phyloP scores from a whole-genome alignment of 1,139 yeast species.

The Saccharomyces uvarum region DNA sequence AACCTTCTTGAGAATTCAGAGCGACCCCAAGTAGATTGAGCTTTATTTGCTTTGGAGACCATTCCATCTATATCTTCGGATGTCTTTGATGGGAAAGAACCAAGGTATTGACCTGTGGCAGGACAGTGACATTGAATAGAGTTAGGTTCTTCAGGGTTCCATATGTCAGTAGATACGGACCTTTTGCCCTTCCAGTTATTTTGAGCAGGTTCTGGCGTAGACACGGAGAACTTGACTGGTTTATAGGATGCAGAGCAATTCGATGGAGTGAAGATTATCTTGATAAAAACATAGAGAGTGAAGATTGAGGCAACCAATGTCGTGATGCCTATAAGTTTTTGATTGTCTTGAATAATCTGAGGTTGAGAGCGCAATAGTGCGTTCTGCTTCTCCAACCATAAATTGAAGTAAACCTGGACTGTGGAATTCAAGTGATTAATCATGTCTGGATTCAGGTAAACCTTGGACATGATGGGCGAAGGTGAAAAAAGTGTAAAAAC shows the following conservation, averaged over 20 bases:
- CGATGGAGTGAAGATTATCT: slow-evolving; percentile 13
- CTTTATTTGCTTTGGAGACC: slow-evolving; percentile 48
- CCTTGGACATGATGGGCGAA: slow-evolving; percentile 15
- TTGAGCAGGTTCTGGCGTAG: slow-evolving; percentile 74
- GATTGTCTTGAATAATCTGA: slow-evolving; percentile 12
- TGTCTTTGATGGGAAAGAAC: slow-evolving; percentile 56
- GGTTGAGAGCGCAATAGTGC: slow-evolving; percentile 13
- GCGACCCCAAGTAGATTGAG: slow-evolving; percentile 50
- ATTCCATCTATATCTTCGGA: slow-evolving; percentile 61
- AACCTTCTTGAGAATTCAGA: slow-evolving; percentile 59
- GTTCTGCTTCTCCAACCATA: slow-evolving; percentile 18
- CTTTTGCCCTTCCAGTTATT: slow-evolving; percentile 92
- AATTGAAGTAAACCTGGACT: slow-evolving; percentile 21
- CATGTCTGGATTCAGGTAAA: slow-evolving; percentile 23
- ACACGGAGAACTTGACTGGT: slow-evolving; percentile 44
- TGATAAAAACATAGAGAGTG: slow-evolving; percentile 15
- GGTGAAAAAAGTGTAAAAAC: background rate
- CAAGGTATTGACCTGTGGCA: slow-evolving; percentile 86
- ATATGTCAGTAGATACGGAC: slow-evolving; percentile 44
- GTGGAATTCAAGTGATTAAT: slow-evolving; percentile 24
- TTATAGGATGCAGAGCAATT: slow-evolving; percentile 25
- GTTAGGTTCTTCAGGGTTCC: slow-evolving; percentile 48
- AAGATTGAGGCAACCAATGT: slow-evolving; percentile 16
- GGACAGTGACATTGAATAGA: slow-evolving; percentile 85
- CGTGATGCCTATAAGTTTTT: slow-evolving; percentile 14